Evolutionary conservation across 371 early-diverging fungal species (phyloP).

Genomic region (Thermomucor indicae-seudaticae): DNA sequence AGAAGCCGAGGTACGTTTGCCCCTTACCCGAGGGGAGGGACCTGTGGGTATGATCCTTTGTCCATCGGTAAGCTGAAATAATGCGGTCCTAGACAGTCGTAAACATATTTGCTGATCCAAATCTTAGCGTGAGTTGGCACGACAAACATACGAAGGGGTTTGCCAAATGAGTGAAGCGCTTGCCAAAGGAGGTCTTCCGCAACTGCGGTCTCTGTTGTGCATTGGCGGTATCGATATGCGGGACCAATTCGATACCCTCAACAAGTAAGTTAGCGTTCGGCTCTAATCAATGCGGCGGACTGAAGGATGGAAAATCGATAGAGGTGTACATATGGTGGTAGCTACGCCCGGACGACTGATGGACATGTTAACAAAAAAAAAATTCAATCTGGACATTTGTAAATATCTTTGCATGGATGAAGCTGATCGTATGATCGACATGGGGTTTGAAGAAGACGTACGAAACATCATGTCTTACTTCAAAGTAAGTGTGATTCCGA

Average conservation of each 20-base stretch:
- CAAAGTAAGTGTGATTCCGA: slow-evolving; percentile 44
- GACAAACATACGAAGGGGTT: slow-evolving; percentile 80
- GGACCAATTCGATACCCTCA: slow-evolving; percentile 74
- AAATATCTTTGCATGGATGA: slow-evolving; percentile 93
- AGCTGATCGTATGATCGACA: slow-evolving; percentile 99
- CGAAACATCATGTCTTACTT: slow-evolving; percentile 91
- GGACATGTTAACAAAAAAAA: slow-evolving; percentile 78
- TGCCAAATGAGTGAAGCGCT: slow-evolving; percentile 62
- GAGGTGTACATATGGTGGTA: slow-evolving; percentile 77
- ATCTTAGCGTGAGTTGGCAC: slow-evolving; percentile 76
- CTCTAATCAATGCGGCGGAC: not conserved
- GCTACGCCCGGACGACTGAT: slow-evolving; percentile 96
- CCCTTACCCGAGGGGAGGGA: slow-evolving; percentile 84
- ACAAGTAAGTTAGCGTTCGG: slow-evolving; percentile 44
- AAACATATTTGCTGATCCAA: not conserved
- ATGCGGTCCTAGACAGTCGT: not conserved
- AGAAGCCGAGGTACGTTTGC: slow-evolving; percentile 77
- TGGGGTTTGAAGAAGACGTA: slow-evolving; percentile 96
- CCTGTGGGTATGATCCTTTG: slow-evolving; percentile 88
- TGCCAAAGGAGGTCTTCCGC: slow-evolving; percentile 63
- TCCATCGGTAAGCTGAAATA: slow-evolving; percentile 66
- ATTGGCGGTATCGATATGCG: slow-evolving; percentile 95
- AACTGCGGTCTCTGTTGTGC: slow-evolving; percentile 74
- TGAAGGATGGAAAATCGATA: slow-evolving; percentile 14
- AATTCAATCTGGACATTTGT: slow-evolving; percentile 79